Conservation (phyloP, 2,329 filamentous ascomycete species). For the Stagonosporopsis cucurbitacearum region DNA sequence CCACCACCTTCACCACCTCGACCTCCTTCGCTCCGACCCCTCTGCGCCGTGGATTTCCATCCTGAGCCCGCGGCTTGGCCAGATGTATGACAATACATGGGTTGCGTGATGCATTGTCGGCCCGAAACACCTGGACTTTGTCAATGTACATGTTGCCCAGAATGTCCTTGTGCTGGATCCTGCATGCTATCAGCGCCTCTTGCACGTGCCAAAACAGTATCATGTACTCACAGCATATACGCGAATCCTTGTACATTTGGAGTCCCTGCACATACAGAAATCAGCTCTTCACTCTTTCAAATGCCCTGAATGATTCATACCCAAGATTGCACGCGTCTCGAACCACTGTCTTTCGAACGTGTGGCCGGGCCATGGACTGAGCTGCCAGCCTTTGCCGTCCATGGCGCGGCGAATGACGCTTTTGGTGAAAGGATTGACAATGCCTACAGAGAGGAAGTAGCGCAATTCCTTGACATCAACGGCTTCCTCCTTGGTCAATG, state of each 20-base stretch:
- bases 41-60: background rate
- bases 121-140: constrained; percentile 24
- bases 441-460: constrained; percentile 26
- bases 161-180: constrained; percentile 26
- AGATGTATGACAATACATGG: constrained; percentile 26
- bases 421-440: constrained; percentile 24
- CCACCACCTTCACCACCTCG: constrained; percentile 3
- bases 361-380: constrained; percentile 25
- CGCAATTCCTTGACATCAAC: constrained; percentile 14
- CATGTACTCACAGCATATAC: constrained; percentile 19
- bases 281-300: background rate
- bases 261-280: constrained; percentile 15
- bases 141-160: constrained; percentile 27
- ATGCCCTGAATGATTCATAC: constrained; percentile 1
- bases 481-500: constrained; percentile 1
- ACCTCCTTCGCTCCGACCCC: background rate
- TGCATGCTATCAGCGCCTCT: background rate
- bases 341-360: constrained; percentile 19
- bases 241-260: constrained; percentile 28
- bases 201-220: too few species aligned
- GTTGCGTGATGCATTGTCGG: constrained; percentile 10
- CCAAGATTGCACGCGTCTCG: constrained; percentile 26
- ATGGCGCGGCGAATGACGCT: constrained; percentile 19
- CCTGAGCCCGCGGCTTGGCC: constrained; percentile 8
- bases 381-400: constrained; percentile 8